Base-by-base conservation (phyloP, 768 basidiomycete species). In the Coprinopsis marcescibilis region DNA sequence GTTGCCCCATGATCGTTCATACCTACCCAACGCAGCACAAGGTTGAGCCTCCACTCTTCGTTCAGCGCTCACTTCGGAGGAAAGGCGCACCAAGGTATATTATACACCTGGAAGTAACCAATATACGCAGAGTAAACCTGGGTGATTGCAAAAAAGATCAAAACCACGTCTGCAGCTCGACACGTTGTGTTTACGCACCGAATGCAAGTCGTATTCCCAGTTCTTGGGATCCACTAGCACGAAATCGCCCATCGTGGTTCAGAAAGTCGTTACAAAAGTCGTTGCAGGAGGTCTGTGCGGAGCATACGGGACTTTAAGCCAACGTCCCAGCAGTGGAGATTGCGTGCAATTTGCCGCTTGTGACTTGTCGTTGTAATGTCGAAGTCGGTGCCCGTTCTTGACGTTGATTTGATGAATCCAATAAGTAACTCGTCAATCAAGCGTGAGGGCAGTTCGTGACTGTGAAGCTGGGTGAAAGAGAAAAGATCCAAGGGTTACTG, bases 121-220 rank as follows among this genome's bases (percentile, higher is more conserved):
- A 89, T 81, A 60, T 87, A 89, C 21, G 81, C 85, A 15, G 85
- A 79, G 59, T 89, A 88, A 0, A 77, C 67, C 75, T 75, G 23
- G 17, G 43, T 13, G 29, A 30, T 24, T 20, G 19, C 54, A 45
- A 44, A 53, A 19, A n/a, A n/a, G n/a, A n/a, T n/a, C n/a, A n/a
- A n/a, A n/a, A n/a, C n/a, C n/a, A n/a, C n/a, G n/a, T n/a, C n/a
- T n/a, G n/a, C n/a, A n/a, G n/a, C n/a, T n/a, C n/a, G n/a, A n/a
- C n/a, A n/a, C n/a, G n/a, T n/a, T n/a, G n/a, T n/a, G n/a, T n/a
- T 49, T 8, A 69, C 80, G 47, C 51, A 89, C 86, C 38, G 85
- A 85, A 55, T 85, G 83, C 4, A 88, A 72, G 62, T 89, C 85
- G 54, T 80, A 86, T 56, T 85, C 80, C 87, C 88, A 90, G 17